Evolutionary conservation across 208 protist genomes (phyloP).

Genomic region (Wallacemonas sp.): DNA sequence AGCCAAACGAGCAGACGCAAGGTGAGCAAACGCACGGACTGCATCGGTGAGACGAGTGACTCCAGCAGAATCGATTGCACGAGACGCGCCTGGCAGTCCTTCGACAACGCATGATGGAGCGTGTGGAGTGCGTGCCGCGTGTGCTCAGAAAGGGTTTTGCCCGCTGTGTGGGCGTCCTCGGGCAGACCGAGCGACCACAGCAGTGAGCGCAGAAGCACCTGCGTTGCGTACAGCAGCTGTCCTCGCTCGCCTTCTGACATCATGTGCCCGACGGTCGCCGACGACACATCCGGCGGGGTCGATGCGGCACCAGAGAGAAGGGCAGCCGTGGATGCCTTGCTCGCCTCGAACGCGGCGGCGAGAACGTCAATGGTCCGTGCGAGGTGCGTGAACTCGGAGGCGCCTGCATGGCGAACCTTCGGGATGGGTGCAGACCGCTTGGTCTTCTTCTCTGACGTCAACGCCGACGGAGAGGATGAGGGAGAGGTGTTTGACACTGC

Average conservation of each 20-base stretch:
- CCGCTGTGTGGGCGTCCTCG: neutral
- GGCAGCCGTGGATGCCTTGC: neutral
- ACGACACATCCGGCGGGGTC: neutral
- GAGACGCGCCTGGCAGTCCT: slow-evolving; percentile 36
- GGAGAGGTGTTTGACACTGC: no score
- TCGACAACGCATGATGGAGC: slow-evolving; percentile 37
- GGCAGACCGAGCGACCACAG: slow-evolving; percentile 43
- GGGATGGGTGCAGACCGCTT: no score
- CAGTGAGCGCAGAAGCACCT: slow-evolving; percentile 54
- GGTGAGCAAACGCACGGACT: slow-evolving; percentile 61
- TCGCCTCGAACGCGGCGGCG: slow-evolving; percentile 35
- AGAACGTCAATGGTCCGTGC: slow-evolving; percentile 49
- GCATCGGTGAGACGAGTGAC: slow-evolving; percentile 55
- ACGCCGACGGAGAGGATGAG: no score
- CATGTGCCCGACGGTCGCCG: neutral
- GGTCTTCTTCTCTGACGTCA: no score
- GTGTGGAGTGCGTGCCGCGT: slow-evolving; percentile 24
- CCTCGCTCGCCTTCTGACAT: slow-evolving; percentile 29
- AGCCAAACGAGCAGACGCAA: slow-evolving; percentile 66
- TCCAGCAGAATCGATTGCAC: slow-evolving; percentile 68
- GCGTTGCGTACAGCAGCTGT: slow-evolving; percentile 61
- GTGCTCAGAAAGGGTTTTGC: neutral
- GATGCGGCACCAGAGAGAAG: neutral
- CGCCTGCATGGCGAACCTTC: no score
- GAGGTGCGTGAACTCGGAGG: slow-evolving; percentile 21